Conservation (phyloP, 257 asterid genomes). For the Solanum tarapatanum region DNA sequence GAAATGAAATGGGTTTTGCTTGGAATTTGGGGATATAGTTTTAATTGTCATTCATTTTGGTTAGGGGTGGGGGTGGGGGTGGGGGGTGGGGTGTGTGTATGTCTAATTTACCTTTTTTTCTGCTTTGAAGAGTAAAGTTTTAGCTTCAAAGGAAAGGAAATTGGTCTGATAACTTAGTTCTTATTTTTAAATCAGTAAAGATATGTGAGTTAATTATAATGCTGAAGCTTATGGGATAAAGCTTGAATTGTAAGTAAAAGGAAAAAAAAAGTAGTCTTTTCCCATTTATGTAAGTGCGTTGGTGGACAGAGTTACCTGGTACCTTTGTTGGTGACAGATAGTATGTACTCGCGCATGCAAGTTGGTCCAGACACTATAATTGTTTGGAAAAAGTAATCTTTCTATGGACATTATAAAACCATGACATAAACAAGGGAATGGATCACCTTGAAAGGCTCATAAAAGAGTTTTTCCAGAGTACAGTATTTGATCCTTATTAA, state of each 20-base stretch:
- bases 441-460: background rate
- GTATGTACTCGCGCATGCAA: background rate
- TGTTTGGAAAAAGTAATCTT: background rate
- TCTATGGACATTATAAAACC: background rate
- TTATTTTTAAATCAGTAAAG: background rate
- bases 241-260: background rate
- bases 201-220: background rate
- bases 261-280: background rate
- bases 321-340: background rate
- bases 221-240: background rate
- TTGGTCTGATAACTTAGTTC: background rate
- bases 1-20: background rate
- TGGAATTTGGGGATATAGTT: background rate
- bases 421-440: background rate
- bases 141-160: background rate
- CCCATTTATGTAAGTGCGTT: background rate
- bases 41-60: background rate
- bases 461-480: background rate
- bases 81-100: background rate
- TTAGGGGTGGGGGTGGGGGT: background rate
- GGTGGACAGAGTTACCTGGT: background rate
- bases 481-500: background rate
- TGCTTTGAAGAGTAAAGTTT: background rate
- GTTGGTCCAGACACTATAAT: background rate
- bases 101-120: background rate